Evolutionary conservation across 2,329 filamentous ascomycete species (phyloP).

Genomic region (Knufia fluminis): DNA sequence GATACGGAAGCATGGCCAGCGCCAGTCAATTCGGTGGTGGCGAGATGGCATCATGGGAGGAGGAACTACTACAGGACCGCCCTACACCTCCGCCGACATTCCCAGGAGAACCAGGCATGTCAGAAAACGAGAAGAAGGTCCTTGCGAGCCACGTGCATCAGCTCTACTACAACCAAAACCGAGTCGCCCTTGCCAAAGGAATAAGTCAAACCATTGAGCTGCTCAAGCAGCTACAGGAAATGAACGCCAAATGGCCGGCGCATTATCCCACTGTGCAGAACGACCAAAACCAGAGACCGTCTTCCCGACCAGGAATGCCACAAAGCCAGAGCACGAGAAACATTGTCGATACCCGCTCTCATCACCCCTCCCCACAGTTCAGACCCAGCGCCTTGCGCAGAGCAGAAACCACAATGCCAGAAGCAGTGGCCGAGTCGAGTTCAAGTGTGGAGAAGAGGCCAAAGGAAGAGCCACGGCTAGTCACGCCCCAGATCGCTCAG

Average conservation of each 20-base stretch:
- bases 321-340: conserved; percentile 31
- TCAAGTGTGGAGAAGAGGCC: conserved; percentile 54
- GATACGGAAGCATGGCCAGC: conserved; percentile 72
- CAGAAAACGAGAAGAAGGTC: conserved; percentile 55
- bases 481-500: conserved; percentile 85
- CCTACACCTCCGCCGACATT: conserved; percentile 48
- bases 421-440: conserved; percentile 60
- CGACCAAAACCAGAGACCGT: conserved; percentile 33
- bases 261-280: conserved; percentile 82
- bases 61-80: conserved; percentile 47
- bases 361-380: conserved; percentile 22
- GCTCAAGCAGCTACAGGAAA: conserved; percentile 72
- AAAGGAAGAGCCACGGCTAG: conserved; percentile 64
- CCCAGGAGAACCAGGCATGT: conserved; percentile 40
- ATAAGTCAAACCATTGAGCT: conserved; percentile 82
- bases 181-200: conserved; percentile 73
- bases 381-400: conserved; percentile 52
- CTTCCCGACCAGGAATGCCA: conserved; percentile 28
- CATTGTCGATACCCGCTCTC: conserved; percentile 25
- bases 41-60: conserved; percentile 43
- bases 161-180: conserved; percentile 70
- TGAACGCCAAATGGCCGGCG: conserved; percentile 86
- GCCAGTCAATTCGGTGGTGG: conserved; percentile 45
- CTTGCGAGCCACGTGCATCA: conserved; percentile 83
- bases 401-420: conserved; percentile 62